A percentile compares a stretch with the other conserved stretches of the same genome.
These are phyloP conservation scores for Cladosporium austrohemisphaericum DNA, from an alignment of 2,329 filamentous ascomycete genomes.

Conservation along the genomic window DNA sequence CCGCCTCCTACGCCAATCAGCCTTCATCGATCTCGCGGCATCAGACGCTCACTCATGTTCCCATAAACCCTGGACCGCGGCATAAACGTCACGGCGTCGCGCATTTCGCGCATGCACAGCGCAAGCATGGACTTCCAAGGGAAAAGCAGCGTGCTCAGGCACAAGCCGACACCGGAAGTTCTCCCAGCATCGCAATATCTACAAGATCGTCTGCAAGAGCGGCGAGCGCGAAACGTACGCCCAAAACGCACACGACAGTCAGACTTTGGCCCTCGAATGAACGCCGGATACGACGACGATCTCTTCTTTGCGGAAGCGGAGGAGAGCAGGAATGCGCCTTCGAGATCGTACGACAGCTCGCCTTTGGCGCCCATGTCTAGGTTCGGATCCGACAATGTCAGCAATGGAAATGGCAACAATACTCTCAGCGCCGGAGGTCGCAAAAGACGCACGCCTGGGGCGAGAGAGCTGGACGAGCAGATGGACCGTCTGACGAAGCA, in stretches of 20 bases:
- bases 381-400: constrained; percentile 19
- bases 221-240: constrained; percentile 28
- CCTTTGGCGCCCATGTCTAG: constrained; percentile 21
- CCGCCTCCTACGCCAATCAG: constrained; percentile 17
- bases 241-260: constrained; percentile 33
- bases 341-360: constrained; percentile 28
- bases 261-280: constrained; percentile 29
- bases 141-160: constrained; percentile 6
- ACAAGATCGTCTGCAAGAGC: constrained; percentile 34
- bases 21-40: not conserved
- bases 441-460: constrained; percentile 44
- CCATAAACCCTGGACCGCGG: constrained; percentile 1
- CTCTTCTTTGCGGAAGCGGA: constrained; percentile 35
- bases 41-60: constrained; percentile 8
- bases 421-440: constrained; percentile 10
- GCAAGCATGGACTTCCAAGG: constrained; percentile 10
- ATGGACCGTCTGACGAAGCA: constrained; percentile 68
- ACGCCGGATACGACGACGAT: constrained; percentile 31
- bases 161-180: constrained; percentile 19
- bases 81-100: not conserved
- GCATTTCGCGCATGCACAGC: not conserved
- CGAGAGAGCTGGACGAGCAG: constrained; percentile 67
- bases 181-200: constrained; percentile 33
- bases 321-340: constrained; percentile 18
- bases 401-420: constrained; percentile 16